These are phyloP conservation scores for Chrysanthemum seticuspe DNA, from an alignment of 129 eudicot genomes.

Conservation along the genomic window DNA sequence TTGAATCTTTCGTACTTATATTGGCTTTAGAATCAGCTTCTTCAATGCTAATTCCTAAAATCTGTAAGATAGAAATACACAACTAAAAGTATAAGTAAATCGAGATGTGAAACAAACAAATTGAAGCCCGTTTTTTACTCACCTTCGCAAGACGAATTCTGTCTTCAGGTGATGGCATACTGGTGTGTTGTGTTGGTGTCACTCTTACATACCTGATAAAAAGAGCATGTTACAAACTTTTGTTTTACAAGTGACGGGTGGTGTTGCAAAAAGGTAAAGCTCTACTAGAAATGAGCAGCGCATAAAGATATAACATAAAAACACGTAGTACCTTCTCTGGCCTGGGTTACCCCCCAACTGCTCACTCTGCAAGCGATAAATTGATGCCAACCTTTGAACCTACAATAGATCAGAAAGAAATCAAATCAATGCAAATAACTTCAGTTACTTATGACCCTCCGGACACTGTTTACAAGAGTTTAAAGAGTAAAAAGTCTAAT, in stretches of 20 bases:
- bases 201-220: slow-evolving; percentile 78
- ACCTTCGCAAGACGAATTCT: slow-evolving; percentile 76
- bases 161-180: slow-evolving; percentile 79
- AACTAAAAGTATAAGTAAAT: background rate
- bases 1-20: slow-evolving; percentile 38
- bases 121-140: background rate
- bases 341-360: slow-evolving; percentile 67
- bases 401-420: slow-evolving; percentile 10
- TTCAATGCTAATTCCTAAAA: slow-evolving; percentile 57
- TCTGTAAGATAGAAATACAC: slow-evolving; percentile 44
- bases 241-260: too few species aligned
- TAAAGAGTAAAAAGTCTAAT: background rate
- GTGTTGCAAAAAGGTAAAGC: too few species aligned
- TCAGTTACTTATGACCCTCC: too few species aligned
- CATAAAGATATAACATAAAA: background rate
- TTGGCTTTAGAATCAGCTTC: slow-evolving; percentile 51
- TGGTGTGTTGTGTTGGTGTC: slow-evolving; percentile 52
- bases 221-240: background rate
- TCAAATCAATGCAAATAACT: too few species aligned
- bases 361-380: slow-evolving; percentile 68
- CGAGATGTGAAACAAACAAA: background rate
- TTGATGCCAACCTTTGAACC: slow-evolving; percentile 79
- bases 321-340: slow-evolving; percentile 59
- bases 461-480: too few species aligned
- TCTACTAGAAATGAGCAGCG: background rate